Percentiles rank a stretch among this genome's conserved stretches.
These are phyloP conservation scores for Scheffersomyces illinoinensis DNA, from an alignment of 1,139 yeast species.

Conservation along the genomic window DNA sequence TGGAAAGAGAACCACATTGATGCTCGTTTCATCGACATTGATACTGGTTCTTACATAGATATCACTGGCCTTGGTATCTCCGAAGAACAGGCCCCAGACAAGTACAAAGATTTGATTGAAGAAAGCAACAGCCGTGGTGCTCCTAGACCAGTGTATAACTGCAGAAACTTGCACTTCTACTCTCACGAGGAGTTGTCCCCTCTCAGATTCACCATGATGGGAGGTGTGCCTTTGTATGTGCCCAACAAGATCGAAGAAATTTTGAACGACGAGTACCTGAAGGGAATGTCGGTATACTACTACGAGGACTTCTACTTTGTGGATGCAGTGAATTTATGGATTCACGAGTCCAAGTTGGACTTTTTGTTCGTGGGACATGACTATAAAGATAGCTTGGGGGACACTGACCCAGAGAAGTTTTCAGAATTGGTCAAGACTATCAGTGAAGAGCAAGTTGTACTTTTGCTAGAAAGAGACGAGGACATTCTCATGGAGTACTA, in stretches of 20 bases:
- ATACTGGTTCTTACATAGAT: constrained; percentile 41
- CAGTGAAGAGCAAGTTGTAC: constrained; percentile 16
- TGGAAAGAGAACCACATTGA: constrained; percentile 37
- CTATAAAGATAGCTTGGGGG: constrained; percentile 10
- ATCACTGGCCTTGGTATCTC: constrained; percentile 38
- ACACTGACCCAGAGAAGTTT: constrained; percentile 18
- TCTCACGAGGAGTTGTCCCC: constrained; percentile 36
- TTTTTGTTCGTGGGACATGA: constrained; percentile 16
- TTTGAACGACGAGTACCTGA: constrained; percentile 27
- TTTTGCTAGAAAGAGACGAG: constrained; percentile 24
- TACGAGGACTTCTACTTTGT: constrained; percentile 22
- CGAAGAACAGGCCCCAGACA: constrained; percentile 22
- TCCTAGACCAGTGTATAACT: constrained; percentile 28
- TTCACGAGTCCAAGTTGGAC: constrained; percentile 20
- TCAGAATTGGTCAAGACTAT: constrained; percentile 20
- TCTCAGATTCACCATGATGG: constrained; percentile 30
- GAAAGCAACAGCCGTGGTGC: constrained; percentile 11
- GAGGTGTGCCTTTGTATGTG: constrained; percentile 33
- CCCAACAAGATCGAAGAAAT: constrained; percentile 27
- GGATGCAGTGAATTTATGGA: constrained; percentile 27
- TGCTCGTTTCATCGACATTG: constrained; percentile 42
- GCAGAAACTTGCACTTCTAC: constrained; percentile 34
- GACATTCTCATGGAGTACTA: constrained; percentile 32
- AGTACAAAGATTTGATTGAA: constrained; percentile 15
- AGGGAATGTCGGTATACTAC: constrained; percentile 19